Conservation (phyloP, 257 asterid genomes). For the Solanum pimpinellifolium region DNA sequence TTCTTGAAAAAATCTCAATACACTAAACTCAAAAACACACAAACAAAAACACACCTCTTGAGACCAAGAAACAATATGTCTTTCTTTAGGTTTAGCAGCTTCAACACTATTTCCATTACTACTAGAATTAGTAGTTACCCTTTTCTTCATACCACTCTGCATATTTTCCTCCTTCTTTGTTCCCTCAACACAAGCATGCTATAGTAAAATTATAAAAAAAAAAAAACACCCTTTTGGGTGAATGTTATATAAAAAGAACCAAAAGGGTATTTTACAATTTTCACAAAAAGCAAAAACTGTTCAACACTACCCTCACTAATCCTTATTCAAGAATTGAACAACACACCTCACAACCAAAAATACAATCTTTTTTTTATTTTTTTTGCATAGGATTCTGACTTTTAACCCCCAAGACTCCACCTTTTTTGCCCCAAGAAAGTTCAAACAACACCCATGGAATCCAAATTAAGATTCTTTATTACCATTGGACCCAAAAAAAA, state of each 20-base stretch:
- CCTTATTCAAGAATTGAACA: slow-evolving; percentile 20
- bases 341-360: slow-evolving; percentile 10
- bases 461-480: slow-evolving; percentile 10
- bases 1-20: not conserved
- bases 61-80: slow-evolving; percentile 98
- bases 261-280: not conserved
- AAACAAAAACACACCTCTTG: slow-evolving; percentile 54
- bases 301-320: slow-evolving; percentile 36
- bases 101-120: slow-evolving; percentile 11
- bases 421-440: not conserved
- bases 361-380: not conserved
- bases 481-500: not conserved
- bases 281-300: slow-evolving; percentile 17
- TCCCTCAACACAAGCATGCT: slow-evolving; percentile 73
- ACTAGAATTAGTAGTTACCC: slow-evolving; percentile 3
- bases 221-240: slow-evolving; percentile 33
- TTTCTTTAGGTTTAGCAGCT: slow-evolving; percentile 62
- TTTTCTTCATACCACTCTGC: slow-evolving; percentile 59
- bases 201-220: slow-evolving; percentile 6
- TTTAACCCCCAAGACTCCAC: slow-evolving; percentile 11
- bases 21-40: not conserved
- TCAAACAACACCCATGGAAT: slow-evolving; percentile 2
- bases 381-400: slow-evolving; percentile 52
- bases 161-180: slow-evolving; percentile 25
- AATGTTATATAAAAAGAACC: slow-evolving; percentile 11